A percentile compares a stretch with the other conserved stretches of the same genome.
Conservation (phyloP, 139 green algal genomes). For the Ulvella scutata region DNA sequence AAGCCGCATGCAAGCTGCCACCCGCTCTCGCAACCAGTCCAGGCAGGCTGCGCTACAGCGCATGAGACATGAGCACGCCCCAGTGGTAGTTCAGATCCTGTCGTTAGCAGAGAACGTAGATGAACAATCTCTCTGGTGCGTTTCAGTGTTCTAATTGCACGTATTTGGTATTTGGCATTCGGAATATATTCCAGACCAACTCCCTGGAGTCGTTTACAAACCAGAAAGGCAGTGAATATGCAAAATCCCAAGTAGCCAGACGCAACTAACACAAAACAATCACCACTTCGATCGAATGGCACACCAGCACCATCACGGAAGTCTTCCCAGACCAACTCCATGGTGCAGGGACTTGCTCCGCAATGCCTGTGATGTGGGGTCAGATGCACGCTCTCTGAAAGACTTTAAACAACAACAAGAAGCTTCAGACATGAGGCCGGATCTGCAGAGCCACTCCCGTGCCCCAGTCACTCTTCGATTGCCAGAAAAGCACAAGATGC, state of each 20-base stretch:
- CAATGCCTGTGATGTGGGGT: background rate
- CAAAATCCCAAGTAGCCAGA: too few species aligned
- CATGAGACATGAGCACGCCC: slow-evolving; percentile 7
- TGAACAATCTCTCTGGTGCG: background rate
- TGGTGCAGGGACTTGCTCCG: background rate
- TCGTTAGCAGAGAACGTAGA: background rate
- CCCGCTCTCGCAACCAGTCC: slow-evolving; percentile 10
- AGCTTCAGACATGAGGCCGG: background rate
- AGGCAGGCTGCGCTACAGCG: slow-evolving; percentile 25
- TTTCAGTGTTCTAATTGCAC: too few species aligned
- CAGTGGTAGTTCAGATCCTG: background rate
- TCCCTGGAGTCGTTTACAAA: too few species aligned
- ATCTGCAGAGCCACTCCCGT: slow-evolving; percentile 6
- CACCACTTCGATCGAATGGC: too few species aligned
- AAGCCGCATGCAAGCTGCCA: slow-evolving; percentile 17
- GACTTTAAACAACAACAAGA: background rate
- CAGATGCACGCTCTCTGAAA: background rate
- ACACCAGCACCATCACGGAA: too few species aligned
- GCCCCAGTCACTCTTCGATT: slow-evolving; percentile 22
- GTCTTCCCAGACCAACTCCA: too few species aligned
- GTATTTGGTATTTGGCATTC: background rate
- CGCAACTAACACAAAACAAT: too few species aligned
- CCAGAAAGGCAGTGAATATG: too few species aligned
- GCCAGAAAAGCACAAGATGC: slow-evolving; percentile 13
- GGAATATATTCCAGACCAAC: background rate